Conservation (phyloP, 306 rosid genomes). For the Hippophae gyantsensis region DNA sequence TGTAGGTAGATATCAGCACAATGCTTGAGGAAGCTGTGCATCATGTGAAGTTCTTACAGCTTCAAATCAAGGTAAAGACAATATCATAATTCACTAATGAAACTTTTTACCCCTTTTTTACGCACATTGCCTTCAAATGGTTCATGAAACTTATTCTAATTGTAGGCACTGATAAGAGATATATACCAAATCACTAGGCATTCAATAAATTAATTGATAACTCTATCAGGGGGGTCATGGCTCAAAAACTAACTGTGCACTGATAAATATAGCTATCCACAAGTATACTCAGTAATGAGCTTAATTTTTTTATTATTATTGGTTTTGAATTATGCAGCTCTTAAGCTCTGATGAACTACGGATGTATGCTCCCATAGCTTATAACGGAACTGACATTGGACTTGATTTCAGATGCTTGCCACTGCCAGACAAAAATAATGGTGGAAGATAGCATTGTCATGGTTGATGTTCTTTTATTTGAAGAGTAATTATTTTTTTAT, state of each 20-base stretch:
- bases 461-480: background rate
- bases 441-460: background rate
- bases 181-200: no score
- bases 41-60: slow-evolving; percentile 84
- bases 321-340: slow-evolving; percentile 43
- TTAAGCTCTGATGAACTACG: slow-evolving; percentile 77
- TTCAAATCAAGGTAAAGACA: slow-evolving; percentile 71
- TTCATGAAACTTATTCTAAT: no score
- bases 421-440: background rate
- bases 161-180: no score
- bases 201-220: no score
- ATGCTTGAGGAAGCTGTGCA: slow-evolving; percentile 92
- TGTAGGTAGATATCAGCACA: slow-evolving; percentile 89
- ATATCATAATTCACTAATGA: background rate
- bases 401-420: slow-evolving; percentile 33
- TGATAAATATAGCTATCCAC: no score
- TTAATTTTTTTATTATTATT: background rate
- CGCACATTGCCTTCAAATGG: no score
- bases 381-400: slow-evolving; percentile 80
- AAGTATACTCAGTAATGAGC: no score
- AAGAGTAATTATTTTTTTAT: background rate
- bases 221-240: no score
- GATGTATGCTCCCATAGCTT: slow-evolving; percentile 91
- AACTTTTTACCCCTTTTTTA: no score
- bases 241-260: no score